Percentiles rank a stretch among this genome's conserved stretches.
phyloP scores from a whole-genome alignment of 139 green algal genomes.

The Volvox africanus region DNA sequence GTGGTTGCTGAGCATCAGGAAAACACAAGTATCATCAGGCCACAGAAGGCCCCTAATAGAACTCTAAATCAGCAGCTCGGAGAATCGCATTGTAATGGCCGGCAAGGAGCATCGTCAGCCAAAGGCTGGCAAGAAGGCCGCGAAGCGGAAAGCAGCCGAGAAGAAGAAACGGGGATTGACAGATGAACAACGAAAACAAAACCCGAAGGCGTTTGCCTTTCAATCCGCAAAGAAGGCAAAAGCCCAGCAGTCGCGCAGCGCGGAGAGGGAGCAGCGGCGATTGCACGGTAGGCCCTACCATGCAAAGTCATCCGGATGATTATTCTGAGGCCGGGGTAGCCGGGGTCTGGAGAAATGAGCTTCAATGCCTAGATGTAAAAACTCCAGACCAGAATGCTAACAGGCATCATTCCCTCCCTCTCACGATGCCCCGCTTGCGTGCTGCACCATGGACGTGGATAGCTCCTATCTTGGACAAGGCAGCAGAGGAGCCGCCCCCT shows the following conservation, averaged over 20 bases:
- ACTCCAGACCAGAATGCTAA: too few species aligned
- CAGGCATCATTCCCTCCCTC: too few species aligned
- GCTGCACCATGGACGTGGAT: too few species aligned
- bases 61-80: neutral
- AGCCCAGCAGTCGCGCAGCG: constrained; percentile 71
- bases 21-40: too few species aligned
- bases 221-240: constrained; percentile 78
- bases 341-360: too few species aligned
- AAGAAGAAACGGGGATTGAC: constrained; percentile 71
- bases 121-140: constrained; percentile 82
- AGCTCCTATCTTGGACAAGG: constrained; percentile 82
- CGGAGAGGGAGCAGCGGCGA: constrained; percentile 92
- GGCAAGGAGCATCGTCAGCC: constrained; percentile 74
- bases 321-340: too few species aligned
- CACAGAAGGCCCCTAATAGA: too few species aligned
- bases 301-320: neutral
- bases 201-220: constrained; percentile 86
- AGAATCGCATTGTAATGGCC: neutral
- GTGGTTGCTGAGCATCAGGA: too few species aligned
- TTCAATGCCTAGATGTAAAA: too few species aligned
- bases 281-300: constrained; percentile 76
- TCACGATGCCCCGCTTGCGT: too few species aligned
- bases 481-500: constrained; percentile 87
- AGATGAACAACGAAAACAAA: constrained; percentile 63
- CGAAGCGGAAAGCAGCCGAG: constrained; percentile 75